These are phyloP conservation scores for Corrigiola litoralis DNA, from an alignment of 179 eudicot species.

Conservation along the genomic window DNA sequence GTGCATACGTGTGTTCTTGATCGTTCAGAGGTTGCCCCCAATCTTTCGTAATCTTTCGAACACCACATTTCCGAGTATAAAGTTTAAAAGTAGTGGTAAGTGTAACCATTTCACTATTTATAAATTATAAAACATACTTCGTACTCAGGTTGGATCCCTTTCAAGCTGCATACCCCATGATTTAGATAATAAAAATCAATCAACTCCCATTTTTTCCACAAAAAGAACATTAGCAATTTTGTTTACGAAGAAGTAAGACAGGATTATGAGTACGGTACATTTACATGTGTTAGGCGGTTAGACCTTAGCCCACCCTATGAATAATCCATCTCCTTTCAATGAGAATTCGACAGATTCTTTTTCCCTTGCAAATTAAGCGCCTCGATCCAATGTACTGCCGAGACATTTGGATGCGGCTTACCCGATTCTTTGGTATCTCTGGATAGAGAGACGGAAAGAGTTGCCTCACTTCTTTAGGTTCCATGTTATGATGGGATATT, in stretches of 20 bases:
- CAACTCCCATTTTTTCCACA: too few relatives aligned
- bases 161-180: too few relatives aligned
- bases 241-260: too few relatives aligned
- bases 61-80: background rate
- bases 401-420: slow-evolving; percentile 51
- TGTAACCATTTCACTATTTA: too few relatives aligned
- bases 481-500: slow-evolving; percentile 68
- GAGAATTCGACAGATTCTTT: slow-evolving; percentile 48
- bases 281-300: too few relatives aligned
- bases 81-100: slow-evolving; percentile 3
- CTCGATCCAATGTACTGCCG: slow-evolving; percentile 47
- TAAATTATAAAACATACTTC: too few relatives aligned
- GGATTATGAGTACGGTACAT: too few relatives aligned
- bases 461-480: slow-evolving; percentile 82
- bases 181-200: too few relatives aligned
- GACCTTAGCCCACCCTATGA: slow-evolving; percentile 63
- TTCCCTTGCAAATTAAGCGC: slow-evolving; percentile 50
- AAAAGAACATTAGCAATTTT: too few relatives aligned
- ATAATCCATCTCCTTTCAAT: slow-evolving; percentile 54
- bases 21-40: background rate
- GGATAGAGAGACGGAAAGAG: slow-evolving; percentile 56
- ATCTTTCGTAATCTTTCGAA: background rate
- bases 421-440: slow-evolving; percentile 46
- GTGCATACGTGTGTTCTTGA: background rate
- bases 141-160: too few relatives aligned